Evolutionary conservation across 331 rosid species (phyloP), one percentile per base, ranked within the genome.

Genomic region (Malus hybrid): DNA sequence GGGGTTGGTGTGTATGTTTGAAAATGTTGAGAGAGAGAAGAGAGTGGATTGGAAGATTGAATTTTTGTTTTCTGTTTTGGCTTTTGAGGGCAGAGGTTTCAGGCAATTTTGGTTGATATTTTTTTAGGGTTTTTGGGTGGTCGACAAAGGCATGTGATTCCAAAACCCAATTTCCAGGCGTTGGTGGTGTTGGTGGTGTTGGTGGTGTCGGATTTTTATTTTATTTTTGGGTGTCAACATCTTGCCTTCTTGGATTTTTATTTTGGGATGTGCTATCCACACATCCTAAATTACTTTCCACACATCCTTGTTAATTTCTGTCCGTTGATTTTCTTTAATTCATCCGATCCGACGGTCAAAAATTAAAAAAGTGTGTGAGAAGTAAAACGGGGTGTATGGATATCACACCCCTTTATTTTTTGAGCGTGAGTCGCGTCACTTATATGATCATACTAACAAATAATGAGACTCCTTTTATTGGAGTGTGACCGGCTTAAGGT

Each of bases 1-100:
- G 85, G 86, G 83, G 78, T 76, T 46, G 65, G 84, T 73, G 86
- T 70, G 88, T 31, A 29, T 59, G 65, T 63, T 84, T 20, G 73
- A 33, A 63, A 13, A 59, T 7, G 29, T 61, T 14, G 67, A 24
- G 62, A 6, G 48, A 42, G 48, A 39, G 12, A 9, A 54, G 54
- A 13, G 56, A 71, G 68, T 78, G 78, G 72, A 52, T 52, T 57
- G 6, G 52, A 39, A 10, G 29, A 46, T 69, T 77, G 73, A 20
- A 19, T 33, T 71, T 54, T 55, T 24, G 11, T 71, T 54, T n/a
- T 19, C 16, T 28, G 7, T 71, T 55, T 52, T 54, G 18, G 74
- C 6, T 52, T 52, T 70, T 69, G 59, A 14, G 11, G 27, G 52
- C 70, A 10, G 29, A 3, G 50, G 7, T 3, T 39, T n/a, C 34